Percentiles rank a stretch among this genome's conserved stretches.
phyloP scores from a whole-genome alignment of 768 basidiomycete genomes.

The Leccinum subtestaceum region DNA sequence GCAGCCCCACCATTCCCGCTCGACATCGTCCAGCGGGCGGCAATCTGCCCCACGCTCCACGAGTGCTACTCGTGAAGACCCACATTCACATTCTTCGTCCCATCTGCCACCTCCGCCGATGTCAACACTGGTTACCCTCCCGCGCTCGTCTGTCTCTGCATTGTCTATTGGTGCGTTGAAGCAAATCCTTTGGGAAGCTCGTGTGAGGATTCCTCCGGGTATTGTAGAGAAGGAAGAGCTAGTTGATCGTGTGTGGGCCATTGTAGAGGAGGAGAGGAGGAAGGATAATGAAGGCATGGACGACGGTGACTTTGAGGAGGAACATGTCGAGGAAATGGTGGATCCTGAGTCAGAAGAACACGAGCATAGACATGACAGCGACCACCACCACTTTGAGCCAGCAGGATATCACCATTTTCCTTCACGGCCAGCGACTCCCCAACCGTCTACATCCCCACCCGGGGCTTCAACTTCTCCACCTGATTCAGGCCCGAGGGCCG shows the following conservation, averaged over 20 bases:
- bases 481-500: slow-evolving; percentile 36
- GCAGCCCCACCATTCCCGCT: slow-evolving; percentile 10
- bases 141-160: slow-evolving; percentile 49
- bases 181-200: slow-evolving; percentile 74
- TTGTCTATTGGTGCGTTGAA: slow-evolving; percentile 77
- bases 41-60: slow-evolving; percentile 9
- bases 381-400: slow-evolving; percentile 3
- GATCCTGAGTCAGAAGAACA: slow-evolving; percentile 17
- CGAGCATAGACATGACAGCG: slow-evolving; percentile 5
- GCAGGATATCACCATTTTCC: neutral
- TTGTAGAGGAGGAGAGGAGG: slow-evolving; percentile 66
- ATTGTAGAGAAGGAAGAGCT: slow-evolving; percentile 86
- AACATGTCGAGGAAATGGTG: slow-evolving; percentile 13
- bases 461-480: slow-evolving; percentile 29
- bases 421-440: slow-evolving; percentile 15
- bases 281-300: slow-evolving; percentile 42
- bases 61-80: slow-evolving; percentile 7
- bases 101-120: slow-evolving; percentile 44
- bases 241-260: slow-evolving; percentile 60
- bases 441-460: slow-evolving; percentile 18
- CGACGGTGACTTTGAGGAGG: slow-evolving; percentile 12
- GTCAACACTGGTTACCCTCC: slow-evolving; percentile 67
- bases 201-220: slow-evolving; percentile 49
- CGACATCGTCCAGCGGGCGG: slow-evolving; percentile 21
- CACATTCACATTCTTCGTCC: slow-evolving; percentile 34